A percentile compares a stretch with the other conserved stretches of the same genome.
Conservation (phyloP, 2,329 filamentous ascomycete genomes). For the Pseudogymnoascus sp. region DNA sequence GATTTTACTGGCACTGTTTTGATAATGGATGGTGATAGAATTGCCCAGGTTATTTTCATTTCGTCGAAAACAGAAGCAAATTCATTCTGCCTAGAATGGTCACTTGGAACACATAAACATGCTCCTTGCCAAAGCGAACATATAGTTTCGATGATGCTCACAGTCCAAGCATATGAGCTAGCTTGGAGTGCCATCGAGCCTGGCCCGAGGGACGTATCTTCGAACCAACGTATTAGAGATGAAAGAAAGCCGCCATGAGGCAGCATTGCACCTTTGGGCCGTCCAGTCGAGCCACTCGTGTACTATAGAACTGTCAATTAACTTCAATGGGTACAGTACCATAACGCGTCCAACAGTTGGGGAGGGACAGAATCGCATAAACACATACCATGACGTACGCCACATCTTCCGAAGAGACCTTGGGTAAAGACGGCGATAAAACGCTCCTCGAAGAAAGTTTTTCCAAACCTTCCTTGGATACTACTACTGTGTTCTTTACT, state of each 20-base stretch:
- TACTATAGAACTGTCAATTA: background rate
- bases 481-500: background rate
- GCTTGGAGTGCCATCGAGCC: background rate
- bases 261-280: background rate
- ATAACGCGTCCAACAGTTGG: background rate
- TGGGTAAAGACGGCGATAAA: background rate
- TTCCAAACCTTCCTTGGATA: background rate
- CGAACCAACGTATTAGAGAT: background rate
- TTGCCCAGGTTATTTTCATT: conserved; percentile 16
- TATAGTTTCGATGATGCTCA: background rate
- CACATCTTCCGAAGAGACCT: background rate
- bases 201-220: background rate
- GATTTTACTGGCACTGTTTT: background rate
- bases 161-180: background rate
- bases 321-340: background rate
- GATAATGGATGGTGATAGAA: conserved; percentile 9
- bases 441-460: background rate
- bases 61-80: conserved; percentile 14
- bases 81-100: conserved; percentile 17
- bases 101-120: conserved; percentile 19
- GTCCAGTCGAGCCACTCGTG: background rate
- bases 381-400: background rate
- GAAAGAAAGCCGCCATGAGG: background rate
- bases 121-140: background rate
- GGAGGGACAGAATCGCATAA: background rate